Evolutionary conservation across 441 rosid species (phyloP).

Genomic region (Gossypium schwendimanii): DNA sequence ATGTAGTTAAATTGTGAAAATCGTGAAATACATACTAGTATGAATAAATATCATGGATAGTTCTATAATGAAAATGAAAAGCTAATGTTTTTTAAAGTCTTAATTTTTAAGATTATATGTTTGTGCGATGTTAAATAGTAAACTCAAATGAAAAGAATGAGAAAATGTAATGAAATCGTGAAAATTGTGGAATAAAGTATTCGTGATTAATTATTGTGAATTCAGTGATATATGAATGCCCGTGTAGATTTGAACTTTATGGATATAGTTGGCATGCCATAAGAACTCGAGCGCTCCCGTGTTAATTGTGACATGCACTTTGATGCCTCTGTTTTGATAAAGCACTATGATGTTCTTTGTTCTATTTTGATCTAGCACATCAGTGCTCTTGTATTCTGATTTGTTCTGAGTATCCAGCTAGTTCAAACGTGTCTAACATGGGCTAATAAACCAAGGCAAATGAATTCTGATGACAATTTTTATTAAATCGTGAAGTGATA

Average conservation of each 20-base stretch:
- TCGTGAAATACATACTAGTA: neutral
- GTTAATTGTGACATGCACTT: neutral
- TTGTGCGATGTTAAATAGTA: too few species aligned
- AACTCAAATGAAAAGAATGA: neutral
- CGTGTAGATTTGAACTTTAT: neutral
- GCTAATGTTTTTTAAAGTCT: too few species aligned
- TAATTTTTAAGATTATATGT: too few species aligned
- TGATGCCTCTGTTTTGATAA: neutral
- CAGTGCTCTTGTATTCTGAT: neutral
- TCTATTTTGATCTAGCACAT: neutral
- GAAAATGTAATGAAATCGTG: neutral
- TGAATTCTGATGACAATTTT: neutral
- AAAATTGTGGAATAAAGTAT: neutral
- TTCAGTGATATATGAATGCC: neutral
- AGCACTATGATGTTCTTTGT: too few species aligned
- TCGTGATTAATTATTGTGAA: neutral
- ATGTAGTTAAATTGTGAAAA: neutral
- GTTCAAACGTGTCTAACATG: neutral
- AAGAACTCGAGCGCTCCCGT: too few species aligned
- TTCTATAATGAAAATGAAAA: neutral
- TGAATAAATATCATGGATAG: too few species aligned
- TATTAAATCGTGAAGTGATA: neutral
- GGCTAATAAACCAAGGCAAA: neutral
- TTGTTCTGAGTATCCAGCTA: neutral
- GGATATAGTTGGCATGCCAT: neutral